phyloP scores from a whole-genome alignment of 345 rosid species.

The Aquilaria malaccensis region DNA sequence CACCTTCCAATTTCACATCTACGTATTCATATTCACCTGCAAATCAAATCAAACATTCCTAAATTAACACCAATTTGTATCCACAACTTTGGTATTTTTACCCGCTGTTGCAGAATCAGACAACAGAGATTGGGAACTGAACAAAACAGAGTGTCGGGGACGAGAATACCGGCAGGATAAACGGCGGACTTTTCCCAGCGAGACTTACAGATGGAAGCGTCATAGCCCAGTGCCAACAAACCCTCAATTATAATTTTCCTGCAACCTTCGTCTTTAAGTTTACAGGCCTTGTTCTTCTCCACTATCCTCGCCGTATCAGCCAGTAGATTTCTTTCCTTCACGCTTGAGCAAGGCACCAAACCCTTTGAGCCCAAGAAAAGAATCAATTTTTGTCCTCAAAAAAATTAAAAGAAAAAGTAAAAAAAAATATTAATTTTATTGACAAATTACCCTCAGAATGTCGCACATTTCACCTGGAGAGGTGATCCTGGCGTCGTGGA shows the following conservation, averaged over 20 bases:
- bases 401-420: not conserved
- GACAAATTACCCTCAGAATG: slow-evolving; percentile 42
- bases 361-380: slow-evolving; percentile 25
- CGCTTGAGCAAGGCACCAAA: slow-evolving; percentile 48
- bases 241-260: slow-evolving; percentile 40
- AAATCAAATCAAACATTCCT: not conserved
- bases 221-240: slow-evolving; percentile 47
- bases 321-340: slow-evolving; percentile 46
- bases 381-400: not conserved
- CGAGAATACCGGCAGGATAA: slow-evolving; percentile 53
- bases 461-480: slow-evolving; percentile 43
- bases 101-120: not conserved
- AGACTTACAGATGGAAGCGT: slow-evolving; percentile 66
- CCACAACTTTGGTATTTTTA: not conserved
- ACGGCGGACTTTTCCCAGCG: slow-evolving; percentile 66
- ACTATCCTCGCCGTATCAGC: slow-evolving; percentile 53
- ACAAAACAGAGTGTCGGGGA: slow-evolving; percentile 5
- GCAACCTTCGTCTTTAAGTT: slow-evolving; percentile 40
- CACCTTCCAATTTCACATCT: slow-evolving; percentile 53
- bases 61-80: not conserved
- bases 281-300: slow-evolving; percentile 53
- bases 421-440: not conserved
- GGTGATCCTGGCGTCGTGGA: slow-evolving; percentile 22
- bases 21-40: slow-evolving; percentile 80
- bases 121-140: not conserved